Evolutionary conservation across 2,329 filamentous ascomycete species (phyloP).

Genomic region (Ceratocystis huliohia): DNA sequence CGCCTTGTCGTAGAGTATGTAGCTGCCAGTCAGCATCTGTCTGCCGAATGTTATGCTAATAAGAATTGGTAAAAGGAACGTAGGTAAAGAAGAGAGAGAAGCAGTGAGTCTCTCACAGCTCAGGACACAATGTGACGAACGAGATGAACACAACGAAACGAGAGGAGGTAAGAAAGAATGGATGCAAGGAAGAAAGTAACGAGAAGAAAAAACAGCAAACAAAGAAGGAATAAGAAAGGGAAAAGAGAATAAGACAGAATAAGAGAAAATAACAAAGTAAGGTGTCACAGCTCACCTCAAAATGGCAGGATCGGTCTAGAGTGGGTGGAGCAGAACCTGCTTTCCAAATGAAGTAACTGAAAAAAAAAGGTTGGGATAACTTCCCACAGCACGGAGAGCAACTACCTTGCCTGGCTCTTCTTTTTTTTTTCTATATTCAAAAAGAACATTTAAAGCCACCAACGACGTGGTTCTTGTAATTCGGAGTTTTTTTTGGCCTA

Average conservation of each 20-base stretch:
- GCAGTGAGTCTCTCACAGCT: constrained; percentile 9
- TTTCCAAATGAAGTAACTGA: not conserved
- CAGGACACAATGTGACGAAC: not conserved
- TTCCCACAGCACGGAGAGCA: not conserved
- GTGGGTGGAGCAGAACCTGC: constrained; percentile 3
- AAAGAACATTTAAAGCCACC: not conserved
- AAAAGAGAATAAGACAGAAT: not conserved
- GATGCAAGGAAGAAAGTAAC: not conserved
- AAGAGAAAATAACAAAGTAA: not conserved
- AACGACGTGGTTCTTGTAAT: too few species aligned
- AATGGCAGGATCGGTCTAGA: constrained; percentile 5
- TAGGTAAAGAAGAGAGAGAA: constrained; percentile 2
- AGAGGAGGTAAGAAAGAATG: not conserved
- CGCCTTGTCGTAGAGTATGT: too few species aligned
- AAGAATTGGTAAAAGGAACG: not conserved
- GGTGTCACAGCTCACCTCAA: constrained; percentile 4
- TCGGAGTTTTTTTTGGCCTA: too few species aligned
- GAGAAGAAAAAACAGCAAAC: not conserved
- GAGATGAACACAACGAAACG: not conserved
- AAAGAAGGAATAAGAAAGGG: not conserved
- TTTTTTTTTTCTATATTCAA: not conserved
- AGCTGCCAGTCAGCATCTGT: not conserved
- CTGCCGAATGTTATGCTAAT: not conserved
- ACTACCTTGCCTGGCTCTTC: not conserved
- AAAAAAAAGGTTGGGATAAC: not conserved